Evolutionary conservation across 768 basidiomycete genomes (phyloP).

Genomic region (Mycena kentingensis): DNA sequence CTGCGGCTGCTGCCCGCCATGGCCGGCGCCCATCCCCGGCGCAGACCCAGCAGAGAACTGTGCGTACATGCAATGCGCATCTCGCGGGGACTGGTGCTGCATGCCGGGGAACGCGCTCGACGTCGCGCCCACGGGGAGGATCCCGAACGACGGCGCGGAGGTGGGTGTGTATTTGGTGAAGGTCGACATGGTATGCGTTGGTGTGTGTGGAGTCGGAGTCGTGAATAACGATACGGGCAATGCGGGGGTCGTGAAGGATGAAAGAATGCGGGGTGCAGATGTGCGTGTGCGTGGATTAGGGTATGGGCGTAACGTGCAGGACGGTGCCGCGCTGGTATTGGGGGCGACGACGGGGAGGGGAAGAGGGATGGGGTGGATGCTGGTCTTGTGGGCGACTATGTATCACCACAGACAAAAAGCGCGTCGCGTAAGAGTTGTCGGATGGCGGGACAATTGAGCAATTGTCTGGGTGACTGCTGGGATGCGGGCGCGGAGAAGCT

Average conservation of each 20-base stretch:
- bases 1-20: background rate
- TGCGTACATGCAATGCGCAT: background rate
- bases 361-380: background rate
- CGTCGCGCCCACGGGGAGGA: background rate
- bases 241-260: background rate
- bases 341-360: background rate
- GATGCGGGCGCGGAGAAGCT: no score
- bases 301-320: background rate
- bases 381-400: background rate
- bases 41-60: background rate
- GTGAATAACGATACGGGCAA: no score
- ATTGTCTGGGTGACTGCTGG: no score
- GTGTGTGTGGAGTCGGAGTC: background rate
- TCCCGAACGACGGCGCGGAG: background rate
- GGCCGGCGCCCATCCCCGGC: background rate
- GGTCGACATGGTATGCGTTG: conserved; percentile 4
- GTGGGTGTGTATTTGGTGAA: conserved; percentile 1
- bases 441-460: no score
- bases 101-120: background rate
- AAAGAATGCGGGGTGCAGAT: no score
- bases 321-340: background rate
- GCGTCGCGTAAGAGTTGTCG: no score
- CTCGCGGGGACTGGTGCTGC: background rate
- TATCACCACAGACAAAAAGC: background rate
- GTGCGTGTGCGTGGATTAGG: background rate